phyloP scores from a whole-genome alignment of 805 yeast genomes.

The Sugiyamaella smithiae region DNA sequence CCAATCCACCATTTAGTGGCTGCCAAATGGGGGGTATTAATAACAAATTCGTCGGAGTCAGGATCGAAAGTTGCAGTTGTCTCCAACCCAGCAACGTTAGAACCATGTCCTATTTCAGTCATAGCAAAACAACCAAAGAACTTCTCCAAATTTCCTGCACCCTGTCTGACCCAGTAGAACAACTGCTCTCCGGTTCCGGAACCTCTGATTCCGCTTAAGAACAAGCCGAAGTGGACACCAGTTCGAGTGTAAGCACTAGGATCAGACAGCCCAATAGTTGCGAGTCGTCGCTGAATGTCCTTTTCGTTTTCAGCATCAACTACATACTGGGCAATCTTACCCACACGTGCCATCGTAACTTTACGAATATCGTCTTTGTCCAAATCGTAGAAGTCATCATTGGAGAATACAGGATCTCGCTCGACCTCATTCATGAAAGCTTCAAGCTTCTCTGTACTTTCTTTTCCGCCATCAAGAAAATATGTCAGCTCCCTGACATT shows the following conservation, averaged over 20 bases:
- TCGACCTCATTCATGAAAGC: constrained; percentile 44
- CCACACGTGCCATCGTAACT: constrained; percentile 33
- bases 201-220: constrained; percentile 75
- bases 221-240: constrained; percentile 84
- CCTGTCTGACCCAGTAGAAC: constrained; percentile 71
- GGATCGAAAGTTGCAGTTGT: constrained; percentile 80
- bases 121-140: constrained; percentile 82
- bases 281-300: constrained; percentile 29
- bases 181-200: constrained; percentile 84
- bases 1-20: constrained; percentile 99
- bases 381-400: constrained; percentile 45
- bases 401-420: constrained; percentile 51
- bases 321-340: constrained; percentile 23
- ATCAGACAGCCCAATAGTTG: constrained; percentile 44
- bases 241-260: constrained; percentile 77
- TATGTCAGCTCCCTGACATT: constrained; percentile 38
- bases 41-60: constrained; percentile 61
- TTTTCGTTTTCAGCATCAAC: constrained; percentile 7
- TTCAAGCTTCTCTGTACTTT: constrained; percentile 40
- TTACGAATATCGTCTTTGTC: constrained; percentile 40
- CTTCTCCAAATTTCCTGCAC: constrained; percentile 35
- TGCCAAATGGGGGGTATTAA: constrained; percentile 84
- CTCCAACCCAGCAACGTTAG: constrained; percentile 90
- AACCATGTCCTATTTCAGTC: constrained; percentile 92
- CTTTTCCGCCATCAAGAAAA: constrained; percentile 42